Conservation (phyloP, 1,284 basidiomycete genomes). For the Heterobasidion irregulare region DNA sequence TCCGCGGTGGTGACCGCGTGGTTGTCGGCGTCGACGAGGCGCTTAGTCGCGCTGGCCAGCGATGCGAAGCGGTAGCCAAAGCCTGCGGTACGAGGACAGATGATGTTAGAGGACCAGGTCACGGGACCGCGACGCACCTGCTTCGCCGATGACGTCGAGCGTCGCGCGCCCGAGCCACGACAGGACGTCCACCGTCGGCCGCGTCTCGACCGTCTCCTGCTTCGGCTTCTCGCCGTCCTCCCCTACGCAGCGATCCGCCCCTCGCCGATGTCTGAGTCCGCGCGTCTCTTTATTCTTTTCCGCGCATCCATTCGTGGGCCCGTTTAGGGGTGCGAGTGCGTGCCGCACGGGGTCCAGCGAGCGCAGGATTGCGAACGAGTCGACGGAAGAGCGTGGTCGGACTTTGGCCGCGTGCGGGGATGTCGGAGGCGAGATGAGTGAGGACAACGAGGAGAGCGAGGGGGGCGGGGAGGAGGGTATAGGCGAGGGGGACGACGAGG, state of each 20-base stretch:
- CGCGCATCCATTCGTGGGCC: neutral
- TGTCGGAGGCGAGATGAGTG: neutral
- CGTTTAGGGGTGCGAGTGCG: neutral
- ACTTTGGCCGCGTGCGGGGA: neutral
- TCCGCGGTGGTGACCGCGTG: conserved; percentile 14
- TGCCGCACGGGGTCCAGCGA: conserved; percentile 3
- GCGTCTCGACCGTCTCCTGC: neutral
- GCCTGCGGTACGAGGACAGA: conserved; percentile 22
- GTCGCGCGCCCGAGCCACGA: conserved; percentile 56
- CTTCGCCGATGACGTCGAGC: conserved; percentile 65
- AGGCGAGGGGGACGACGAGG: neutral
- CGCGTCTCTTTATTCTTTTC: neutral
- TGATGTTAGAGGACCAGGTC: neutral
- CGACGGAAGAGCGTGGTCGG: neutral
- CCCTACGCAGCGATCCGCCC: neutral
- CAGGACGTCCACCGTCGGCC: conserved; percentile 42
- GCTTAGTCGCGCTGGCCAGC: conserved; percentile 19
- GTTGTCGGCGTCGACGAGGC: conserved; percentile 10
- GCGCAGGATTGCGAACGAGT: conserved; percentile 1
- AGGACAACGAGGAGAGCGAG: neutral
- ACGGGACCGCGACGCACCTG: conserved; percentile 31
- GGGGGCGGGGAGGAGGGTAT: neutral
- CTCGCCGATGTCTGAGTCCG: no score
- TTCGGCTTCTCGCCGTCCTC: neutral
- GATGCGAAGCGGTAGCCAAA: conserved; percentile 60